Conservation (phyloP, 2,329 filamentous ascomycete genomes). For the Nemania sp. region DNA sequence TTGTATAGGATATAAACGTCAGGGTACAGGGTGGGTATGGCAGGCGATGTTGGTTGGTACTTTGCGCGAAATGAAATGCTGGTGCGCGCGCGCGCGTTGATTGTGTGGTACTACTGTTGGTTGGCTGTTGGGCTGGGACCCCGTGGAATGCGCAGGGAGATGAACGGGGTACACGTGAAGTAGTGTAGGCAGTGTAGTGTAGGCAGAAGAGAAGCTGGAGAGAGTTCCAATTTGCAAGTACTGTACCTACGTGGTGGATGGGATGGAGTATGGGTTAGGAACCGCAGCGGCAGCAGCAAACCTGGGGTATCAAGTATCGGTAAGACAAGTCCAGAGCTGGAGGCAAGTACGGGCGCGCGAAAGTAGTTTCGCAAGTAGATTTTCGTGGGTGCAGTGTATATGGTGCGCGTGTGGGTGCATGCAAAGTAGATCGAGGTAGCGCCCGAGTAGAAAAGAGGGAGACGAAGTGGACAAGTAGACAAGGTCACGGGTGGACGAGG, state of each 20-base stretch:
- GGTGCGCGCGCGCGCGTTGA: slow-evolving; percentile 18
- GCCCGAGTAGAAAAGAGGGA: slow-evolving; percentile 24
- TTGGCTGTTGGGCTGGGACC: slow-evolving; percentile 16
- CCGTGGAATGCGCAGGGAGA: slow-evolving; percentile 21
- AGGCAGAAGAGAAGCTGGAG: slow-evolving; percentile 17
- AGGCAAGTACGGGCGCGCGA: slow-evolving; percentile 5
- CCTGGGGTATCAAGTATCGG: slow-evolving; percentile 11
- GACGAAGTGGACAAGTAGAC: slow-evolving; percentile 31
- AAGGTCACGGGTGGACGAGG: slow-evolving; percentile 25
- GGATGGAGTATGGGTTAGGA: no score
- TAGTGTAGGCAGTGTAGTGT: neutral
- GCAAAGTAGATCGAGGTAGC: slow-evolving; percentile 31
- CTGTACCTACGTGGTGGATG: slow-evolving; percentile 18
- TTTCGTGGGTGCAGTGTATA: slow-evolving; percentile 18
- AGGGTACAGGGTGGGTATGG: slow-evolving; percentile 25
- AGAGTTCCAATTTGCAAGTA: slow-evolving; percentile 8
- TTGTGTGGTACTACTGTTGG: slow-evolving; percentile 26
- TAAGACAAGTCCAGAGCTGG: no score
- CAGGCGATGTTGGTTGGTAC: slow-evolving; percentile 22
- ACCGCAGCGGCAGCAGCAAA: slow-evolving; percentile 8
- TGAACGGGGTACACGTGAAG: slow-evolving; percentile 19
- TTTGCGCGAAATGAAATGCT: slow-evolving; percentile 15
- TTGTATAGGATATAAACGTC: slow-evolving; percentile 17
- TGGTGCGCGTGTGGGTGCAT: slow-evolving; percentile 27
- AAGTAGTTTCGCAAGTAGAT: slow-evolving; percentile 15